phyloP scores from a whole-genome alignment of 2,329 filamentous ascomycete species.

The Fulvia fulva region DNA sequence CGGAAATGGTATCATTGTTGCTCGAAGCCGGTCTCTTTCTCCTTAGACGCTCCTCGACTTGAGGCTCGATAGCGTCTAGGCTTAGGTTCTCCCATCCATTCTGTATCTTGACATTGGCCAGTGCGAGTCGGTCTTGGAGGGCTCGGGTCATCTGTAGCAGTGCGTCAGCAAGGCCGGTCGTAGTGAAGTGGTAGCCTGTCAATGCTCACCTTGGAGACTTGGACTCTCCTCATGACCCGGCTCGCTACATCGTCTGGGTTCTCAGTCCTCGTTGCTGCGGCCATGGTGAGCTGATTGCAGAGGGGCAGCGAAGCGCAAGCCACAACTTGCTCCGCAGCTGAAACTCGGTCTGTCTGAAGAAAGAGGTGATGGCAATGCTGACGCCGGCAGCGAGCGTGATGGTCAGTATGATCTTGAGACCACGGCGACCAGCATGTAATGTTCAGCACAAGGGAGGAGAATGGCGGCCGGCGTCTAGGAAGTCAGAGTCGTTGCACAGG shows the following conservation, averaged over 20 bases:
- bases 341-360: slow-evolving; percentile 2
- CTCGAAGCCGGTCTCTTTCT: slow-evolving; percentile 60
- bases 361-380: background rate
- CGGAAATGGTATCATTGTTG: slow-evolving; percentile 72
- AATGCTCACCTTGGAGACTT: slow-evolving; percentile 36
- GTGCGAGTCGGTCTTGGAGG: slow-evolving; percentile 86
- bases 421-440: slow-evolving; percentile 3
- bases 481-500: slow-evolving; percentile 1
- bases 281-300: slow-evolving; percentile 22
- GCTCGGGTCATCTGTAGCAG: slow-evolving; percentile 75
- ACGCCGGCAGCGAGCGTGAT: background rate
- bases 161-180: slow-evolving; percentile 21
- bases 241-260: slow-evolving; percentile 34
- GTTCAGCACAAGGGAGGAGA: background rate
- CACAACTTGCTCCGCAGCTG: slow-evolving; percentile 3
- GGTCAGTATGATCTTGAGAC: background rate
- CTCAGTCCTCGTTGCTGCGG: slow-evolving; percentile 22
- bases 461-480: slow-evolving; percentile 1
- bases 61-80: slow-evolving; percentile 79
- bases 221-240: slow-evolving; percentile 36
- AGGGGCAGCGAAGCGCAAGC: slow-evolving; percentile 8
- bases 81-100: slow-evolving; percentile 91
- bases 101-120: slow-evolving; percentile 96
- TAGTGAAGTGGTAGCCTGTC: background rate
- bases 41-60: slow-evolving; percentile 73